phyloP scores from a whole-genome alignment of 1,284 basidiomycete genomes.

The Schizophyllum amplum region DNA sequence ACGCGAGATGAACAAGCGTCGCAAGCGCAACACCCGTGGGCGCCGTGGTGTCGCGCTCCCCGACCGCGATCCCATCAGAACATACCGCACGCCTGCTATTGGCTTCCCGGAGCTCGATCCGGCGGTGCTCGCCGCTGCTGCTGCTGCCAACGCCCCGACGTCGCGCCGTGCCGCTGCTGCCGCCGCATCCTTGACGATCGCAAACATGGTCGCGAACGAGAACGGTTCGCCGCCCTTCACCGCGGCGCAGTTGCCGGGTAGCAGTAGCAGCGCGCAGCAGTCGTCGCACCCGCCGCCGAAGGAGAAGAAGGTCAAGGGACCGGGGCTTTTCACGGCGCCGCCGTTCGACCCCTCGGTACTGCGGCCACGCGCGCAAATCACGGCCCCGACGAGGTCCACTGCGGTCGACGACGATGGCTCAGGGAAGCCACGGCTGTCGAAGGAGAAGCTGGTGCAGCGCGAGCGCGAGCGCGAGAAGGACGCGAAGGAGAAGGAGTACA shows the following conservation, averaged over 20 bases:
- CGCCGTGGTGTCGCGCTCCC: constrained; percentile 85
- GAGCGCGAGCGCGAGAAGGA: constrained; percentile 70
- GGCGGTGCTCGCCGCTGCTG: constrained; percentile 53
- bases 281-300: constrained; percentile 35
- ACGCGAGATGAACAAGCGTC: constrained; percentile 78
- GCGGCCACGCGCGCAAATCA: constrained; percentile 47
- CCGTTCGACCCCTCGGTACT: constrained; percentile 46
- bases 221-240: constrained; percentile 52
- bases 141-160: constrained; percentile 56
- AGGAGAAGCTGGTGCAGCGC: constrained; percentile 29
- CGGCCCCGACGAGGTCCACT: constrained; percentile 54
- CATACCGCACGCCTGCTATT: constrained; percentile 81
- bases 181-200: constrained; percentile 72
- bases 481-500: constrained; percentile 74
- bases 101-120: constrained; percentile 76
- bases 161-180: constrained; percentile 78
- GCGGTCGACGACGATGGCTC: constrained; percentile 49
- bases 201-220: constrained; percentile 78
- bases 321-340: constrained; percentile 57
- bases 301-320: constrained; percentile 61
- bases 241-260: constrained; percentile 36
- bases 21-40: constrained; percentile 85
- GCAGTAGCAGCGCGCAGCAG: constrained; percentile 23
- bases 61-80: constrained; percentile 89
- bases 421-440: constrained; percentile 19